A percentile compares a stretch with the other conserved stretches of the same genome.
These are phyloP conservation scores for Mortierella sp. DNA, from an alignment of 371 early-diverging fungal genomes.

Conservation along the genomic window DNA sequence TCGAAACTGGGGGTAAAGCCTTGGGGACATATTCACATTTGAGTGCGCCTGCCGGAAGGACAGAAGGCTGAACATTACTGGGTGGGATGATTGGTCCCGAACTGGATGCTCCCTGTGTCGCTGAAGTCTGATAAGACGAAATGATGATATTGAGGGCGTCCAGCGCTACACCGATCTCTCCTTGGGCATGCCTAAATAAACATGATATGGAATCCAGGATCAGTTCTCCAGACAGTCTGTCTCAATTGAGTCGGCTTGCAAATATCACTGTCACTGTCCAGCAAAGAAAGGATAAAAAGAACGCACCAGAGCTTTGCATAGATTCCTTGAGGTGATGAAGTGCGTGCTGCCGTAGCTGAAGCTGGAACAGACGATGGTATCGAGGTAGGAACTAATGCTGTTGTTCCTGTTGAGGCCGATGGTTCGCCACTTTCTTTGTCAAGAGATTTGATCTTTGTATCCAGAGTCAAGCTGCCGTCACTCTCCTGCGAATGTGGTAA, in stretches of 20 bases:
- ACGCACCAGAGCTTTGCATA: conserved; percentile 45
- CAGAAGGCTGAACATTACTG: conserved; percentile 15
- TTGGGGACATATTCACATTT: conserved; percentile 66
- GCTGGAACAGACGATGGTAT: conserved; percentile 1
- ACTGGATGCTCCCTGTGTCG: conserved; percentile 46
- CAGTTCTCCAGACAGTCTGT: neutral
- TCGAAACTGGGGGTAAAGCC: conserved; percentile 57
- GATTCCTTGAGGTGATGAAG: conserved; percentile 41
- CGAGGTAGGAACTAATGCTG: conserved; percentile 12
- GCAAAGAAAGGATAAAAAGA: neutral
- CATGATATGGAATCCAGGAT: neutral
- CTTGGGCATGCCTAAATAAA: conserved; percentile 68
- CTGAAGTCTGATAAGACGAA: conserved; percentile 56
- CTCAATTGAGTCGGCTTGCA: neutral
- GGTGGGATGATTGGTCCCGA: conserved; percentile 13
- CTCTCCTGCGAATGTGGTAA: neutral
- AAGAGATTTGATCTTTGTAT: neutral
- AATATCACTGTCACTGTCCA: neutral
- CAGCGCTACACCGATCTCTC: conserved; percentile 78
- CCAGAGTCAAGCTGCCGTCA: too few species aligned
- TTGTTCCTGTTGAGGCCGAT: conserved; percentile 7
- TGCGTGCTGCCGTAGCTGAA: conserved; percentile 12
- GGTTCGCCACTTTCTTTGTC: conserved; percentile 14
- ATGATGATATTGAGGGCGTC: conserved; percentile 78
- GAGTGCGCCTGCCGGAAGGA: conserved; percentile 62